Percentiles rank a stretch among this genome's conserved stretches.
Evolutionary conservation across 306 rosid species (phyloP).

Genomic region (Psophocarpus tetragonolobus): DNA sequence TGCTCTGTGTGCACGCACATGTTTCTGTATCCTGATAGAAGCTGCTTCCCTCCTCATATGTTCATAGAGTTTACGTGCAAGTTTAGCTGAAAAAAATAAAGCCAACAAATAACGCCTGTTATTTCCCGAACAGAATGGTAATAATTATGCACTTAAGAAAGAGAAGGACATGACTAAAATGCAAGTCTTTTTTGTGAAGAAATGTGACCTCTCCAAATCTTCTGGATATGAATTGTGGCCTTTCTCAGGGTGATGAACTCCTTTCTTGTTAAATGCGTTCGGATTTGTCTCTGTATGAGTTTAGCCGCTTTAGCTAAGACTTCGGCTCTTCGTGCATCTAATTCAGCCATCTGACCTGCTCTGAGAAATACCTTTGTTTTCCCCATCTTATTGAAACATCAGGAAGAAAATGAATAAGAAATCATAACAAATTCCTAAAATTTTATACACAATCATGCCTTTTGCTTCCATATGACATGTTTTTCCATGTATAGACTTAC

Average conservation of each 20-base stretch:
- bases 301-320: constrained; percentile 75
- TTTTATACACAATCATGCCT: not conserved
- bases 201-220: constrained; percentile 69
- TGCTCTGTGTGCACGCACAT: constrained; percentile 57
- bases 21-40: constrained; percentile 74
- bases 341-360: constrained; percentile 96
- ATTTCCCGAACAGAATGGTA: not conserved
- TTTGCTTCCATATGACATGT: constrained; percentile 13
- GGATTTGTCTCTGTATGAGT: constrained; percentile 76
- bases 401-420: constrained; percentile 8
- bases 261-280: constrained; percentile 69
- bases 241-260: constrained; percentile 61
- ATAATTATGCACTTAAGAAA: not conserved
- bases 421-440: constrained; percentile 9
- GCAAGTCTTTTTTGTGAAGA: constrained; percentile 25
- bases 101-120: constrained; percentile 4
- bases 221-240: constrained; percentile 69
- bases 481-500: constrained; percentile 44
- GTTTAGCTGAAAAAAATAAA: constrained; percentile 55
- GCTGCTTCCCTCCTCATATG: constrained; percentile 80
- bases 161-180: not conserved
- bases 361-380: constrained; percentile 83
- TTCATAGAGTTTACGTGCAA: constrained; percentile 64
- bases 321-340: constrained; percentile 86
- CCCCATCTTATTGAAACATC: constrained; percentile 61